Evolutionary conservation across 768 basidiomycete species (phyloP).

Genomic region (Chalciporus chontae): DNA sequence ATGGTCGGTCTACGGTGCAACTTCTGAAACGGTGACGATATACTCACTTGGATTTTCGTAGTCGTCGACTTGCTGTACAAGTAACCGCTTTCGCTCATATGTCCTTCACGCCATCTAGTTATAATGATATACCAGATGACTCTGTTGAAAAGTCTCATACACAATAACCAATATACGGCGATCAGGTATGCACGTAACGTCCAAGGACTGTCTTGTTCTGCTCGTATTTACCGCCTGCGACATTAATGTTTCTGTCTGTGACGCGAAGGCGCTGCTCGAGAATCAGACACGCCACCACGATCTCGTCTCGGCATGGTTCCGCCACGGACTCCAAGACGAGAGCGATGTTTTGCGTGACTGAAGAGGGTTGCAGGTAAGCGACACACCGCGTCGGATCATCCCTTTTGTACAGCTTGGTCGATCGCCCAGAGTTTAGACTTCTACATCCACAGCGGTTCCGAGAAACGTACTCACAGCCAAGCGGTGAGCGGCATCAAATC

Average conservation of each 20-base stretch:
- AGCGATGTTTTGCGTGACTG: slow-evolving; percentile 4
- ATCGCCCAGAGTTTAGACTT: neutral
- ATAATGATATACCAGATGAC: neutral
- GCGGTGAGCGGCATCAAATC: slow-evolving; percentile 10
- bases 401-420: slow-evolving; percentile 9
- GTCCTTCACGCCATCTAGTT: neutral
- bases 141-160: neutral
- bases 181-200: slow-evolving; percentile 1
- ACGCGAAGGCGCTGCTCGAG: slow-evolving; percentile 14
- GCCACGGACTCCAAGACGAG: slow-evolving; percentile 8
- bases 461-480: slow-evolving; percentile 7
- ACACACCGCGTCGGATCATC: slow-evolving; percentile 3
- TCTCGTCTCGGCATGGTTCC: slow-evolving; percentile 11
- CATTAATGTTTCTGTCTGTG: slow-evolving; percentile 5
- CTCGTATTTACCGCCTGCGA: slow-evolving; percentile 14
- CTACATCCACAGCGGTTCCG: neutral
- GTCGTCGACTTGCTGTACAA: neutral
- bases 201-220: slow-evolving; percentile 8
- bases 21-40: neutral
- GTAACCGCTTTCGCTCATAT: neutral
- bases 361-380: slow-evolving; percentile 7
- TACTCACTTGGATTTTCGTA: neutral
- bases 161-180: neutral
- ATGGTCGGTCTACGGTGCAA: neutral
- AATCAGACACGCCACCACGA: slow-evolving; percentile 12